phyloP scores from a whole-genome alignment of 495 filamentous ascomycete species.

The Cairneyella variabilis region DNA sequence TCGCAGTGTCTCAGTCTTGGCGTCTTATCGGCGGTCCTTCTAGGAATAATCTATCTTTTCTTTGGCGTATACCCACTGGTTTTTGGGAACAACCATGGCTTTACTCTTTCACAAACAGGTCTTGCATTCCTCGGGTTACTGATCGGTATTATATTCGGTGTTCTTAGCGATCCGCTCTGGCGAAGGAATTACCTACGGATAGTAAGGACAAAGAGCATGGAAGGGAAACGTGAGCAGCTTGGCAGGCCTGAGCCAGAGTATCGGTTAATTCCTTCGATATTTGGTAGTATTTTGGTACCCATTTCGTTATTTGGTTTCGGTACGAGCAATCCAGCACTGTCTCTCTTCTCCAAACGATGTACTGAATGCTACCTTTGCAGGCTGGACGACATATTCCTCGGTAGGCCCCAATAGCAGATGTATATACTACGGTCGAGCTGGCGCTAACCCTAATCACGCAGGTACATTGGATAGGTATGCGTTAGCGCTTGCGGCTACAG shows the following conservation, averaged over 20 bases:
- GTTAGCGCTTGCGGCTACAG: too few species aligned
- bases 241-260: constrained; percentile 70
- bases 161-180: constrained; percentile 64
- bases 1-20: constrained; percentile 77
- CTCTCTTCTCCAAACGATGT: background rate
- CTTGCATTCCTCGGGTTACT: constrained; percentile 67
- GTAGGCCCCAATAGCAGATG: too few species aligned
- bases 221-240: constrained; percentile 27
- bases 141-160: constrained; percentile 63
- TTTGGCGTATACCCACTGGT: constrained; percentile 79
- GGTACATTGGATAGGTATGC: too few species aligned
- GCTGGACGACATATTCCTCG: too few species aligned
- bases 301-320: constrained; percentile 46
- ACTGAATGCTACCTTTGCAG: background rate
- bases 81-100: constrained; percentile 66
- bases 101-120: constrained; percentile 63
- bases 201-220: too few species aligned
- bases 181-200: constrained; percentile 56
- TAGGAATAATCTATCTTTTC: constrained; percentile 76
- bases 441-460: too few species aligned
- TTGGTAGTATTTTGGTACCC: constrained; percentile 70
- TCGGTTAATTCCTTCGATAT: constrained; percentile 74
- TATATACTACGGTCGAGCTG: too few species aligned
- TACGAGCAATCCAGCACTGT: constrained; percentile 42
- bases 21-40: constrained; percentile 61